Evolutionary conservation across 2,329 filamentous ascomycete species (phyloP).

Genomic region (Chaetomiaceae sp.): DNA sequence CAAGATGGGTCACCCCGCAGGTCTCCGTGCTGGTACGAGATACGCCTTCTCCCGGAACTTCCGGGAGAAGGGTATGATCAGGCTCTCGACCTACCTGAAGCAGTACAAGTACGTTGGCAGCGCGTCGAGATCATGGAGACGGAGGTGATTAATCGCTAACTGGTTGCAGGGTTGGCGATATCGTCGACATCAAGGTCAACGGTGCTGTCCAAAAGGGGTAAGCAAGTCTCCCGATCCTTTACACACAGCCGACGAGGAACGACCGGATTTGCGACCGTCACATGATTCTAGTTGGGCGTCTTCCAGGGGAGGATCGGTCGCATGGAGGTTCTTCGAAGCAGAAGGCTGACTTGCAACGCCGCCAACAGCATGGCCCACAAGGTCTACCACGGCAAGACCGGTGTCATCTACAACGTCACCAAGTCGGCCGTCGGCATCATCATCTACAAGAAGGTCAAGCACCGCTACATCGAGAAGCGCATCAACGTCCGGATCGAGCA

Average conservation of each 20-base stretch:
- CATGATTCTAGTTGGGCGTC: too few relatives aligned
- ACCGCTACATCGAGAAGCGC: slow-evolving; percentile 99
- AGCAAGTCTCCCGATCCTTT: slow-evolving; percentile 37
- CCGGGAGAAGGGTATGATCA: slow-evolving; percentile 92
- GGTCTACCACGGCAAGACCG: slow-evolving; percentile 99
- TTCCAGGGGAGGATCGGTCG: background rate
- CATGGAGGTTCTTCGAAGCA: background rate
- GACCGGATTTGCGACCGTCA: too few relatives aligned
- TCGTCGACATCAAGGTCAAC: slow-evolving; percentile 98
- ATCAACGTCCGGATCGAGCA: slow-evolving; percentile 99
- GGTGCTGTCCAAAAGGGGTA: slow-evolving; percentile 98
- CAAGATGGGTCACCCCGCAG: slow-evolving; percentile 81
- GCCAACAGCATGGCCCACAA: slow-evolving; percentile 89
- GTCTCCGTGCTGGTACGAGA: slow-evolving; percentile 81
- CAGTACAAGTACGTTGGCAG: slow-evolving; percentile 68
- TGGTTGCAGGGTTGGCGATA: slow-evolving; percentile 76
- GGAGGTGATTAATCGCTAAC: slow-evolving; percentile 35
- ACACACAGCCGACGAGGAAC: slow-evolving; percentile 18
- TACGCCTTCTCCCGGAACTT: slow-evolving; percentile 93
- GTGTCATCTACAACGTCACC: slow-evolving; percentile 98
- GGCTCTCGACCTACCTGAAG: slow-evolving; percentile 87
- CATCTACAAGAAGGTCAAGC: slow-evolving; percentile 99
- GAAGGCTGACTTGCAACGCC: slow-evolving; percentile 27
- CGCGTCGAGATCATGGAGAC: background rate
- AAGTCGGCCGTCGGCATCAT: slow-evolving; percentile 97